Evolutionary conservation across 2,329 filamentous ascomycete species (phyloP).

Genomic region (Beauveria rudraprayagi): DNA sequence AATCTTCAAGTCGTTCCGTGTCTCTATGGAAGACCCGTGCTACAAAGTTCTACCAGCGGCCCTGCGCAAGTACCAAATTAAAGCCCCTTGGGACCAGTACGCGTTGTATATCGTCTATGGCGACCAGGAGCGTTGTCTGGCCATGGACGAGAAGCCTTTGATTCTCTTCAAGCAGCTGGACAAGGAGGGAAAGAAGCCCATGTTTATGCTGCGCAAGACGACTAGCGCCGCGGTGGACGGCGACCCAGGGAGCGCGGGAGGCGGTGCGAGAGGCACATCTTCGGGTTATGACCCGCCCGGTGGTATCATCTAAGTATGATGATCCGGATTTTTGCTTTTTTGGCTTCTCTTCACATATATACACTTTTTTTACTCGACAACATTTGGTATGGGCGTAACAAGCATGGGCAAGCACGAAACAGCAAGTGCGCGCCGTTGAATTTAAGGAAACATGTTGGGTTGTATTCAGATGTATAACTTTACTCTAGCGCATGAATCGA

Average conservation of each 20-base stretch:
- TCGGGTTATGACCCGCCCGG: conserved; percentile 6
- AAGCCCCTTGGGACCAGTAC: conserved; percentile 95
- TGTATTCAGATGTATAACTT: neutral
- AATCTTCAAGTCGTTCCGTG: conserved; percentile 98
- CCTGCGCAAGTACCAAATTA: conserved; percentile 96
- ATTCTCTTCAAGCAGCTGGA: conserved; percentile 97
- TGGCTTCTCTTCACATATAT: neutral
- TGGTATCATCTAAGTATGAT: conserved; percentile 1
- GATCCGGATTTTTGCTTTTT: neutral
- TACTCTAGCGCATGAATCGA: conserved; percentile 1
- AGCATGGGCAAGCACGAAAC: neutral
- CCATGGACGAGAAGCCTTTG: conserved; percentile 84
- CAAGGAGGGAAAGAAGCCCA: conserved; percentile 93
- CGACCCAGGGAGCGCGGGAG: conserved; percentile 7
- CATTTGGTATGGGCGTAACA: neutral
- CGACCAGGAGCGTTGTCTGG: conserved; percentile 92
- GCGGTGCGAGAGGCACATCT: conserved; percentile 1
- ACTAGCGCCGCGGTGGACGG: conserved; percentile 4
- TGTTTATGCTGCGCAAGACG: conserved; percentile 86
- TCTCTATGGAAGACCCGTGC: conserved; percentile 96
- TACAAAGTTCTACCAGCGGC: conserved; percentile 94
- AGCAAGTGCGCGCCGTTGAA: neutral
- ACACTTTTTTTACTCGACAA: neutral
- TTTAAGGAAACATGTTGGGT: neutral
- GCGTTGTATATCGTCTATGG: conserved; percentile 97